Percentiles rank a stretch among this genome's conserved stretches.
Conservation (phyloP, 2,329 filamentous ascomycete genomes). For the Chaetomium olivaceum region DNA sequence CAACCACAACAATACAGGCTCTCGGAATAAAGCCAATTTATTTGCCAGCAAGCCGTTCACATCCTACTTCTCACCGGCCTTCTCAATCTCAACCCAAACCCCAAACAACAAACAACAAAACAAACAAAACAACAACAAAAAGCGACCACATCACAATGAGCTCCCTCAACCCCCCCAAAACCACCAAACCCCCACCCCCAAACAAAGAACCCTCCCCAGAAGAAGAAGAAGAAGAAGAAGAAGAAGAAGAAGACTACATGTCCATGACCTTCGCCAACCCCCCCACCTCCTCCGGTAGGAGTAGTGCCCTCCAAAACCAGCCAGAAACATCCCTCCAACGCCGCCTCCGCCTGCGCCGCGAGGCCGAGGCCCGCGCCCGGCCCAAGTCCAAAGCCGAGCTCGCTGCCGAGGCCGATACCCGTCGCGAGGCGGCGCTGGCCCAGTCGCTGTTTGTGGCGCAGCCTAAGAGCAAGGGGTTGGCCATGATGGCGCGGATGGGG, state of each 20-base stretch:
- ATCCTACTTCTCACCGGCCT: neutral
- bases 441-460: conserved; percentile 65
- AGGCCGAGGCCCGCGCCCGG: conserved; percentile 67
- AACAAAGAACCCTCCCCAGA: conserved; percentile 43
- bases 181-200: neutral
- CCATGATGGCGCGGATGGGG: conserved; percentile 97
- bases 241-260: conserved; percentile 92
- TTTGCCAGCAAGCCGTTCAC: neutral
- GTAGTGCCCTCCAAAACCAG: too few species aligned
- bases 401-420: conserved; percentile 69
- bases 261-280: conserved; percentile 76
- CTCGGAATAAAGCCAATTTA: too few species aligned
- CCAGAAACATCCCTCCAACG: conserved; percentile 60
- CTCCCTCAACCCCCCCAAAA: neutral
- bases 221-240: conserved; percentile 75
- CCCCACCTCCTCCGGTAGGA: too few species aligned
- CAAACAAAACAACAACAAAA: neutral
- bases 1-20: too few species aligned
- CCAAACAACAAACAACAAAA: neutral
- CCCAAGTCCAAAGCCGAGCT: conserved; percentile 81
- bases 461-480: conserved; percentile 75
- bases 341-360: conserved; percentile 54
- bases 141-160: neutral
- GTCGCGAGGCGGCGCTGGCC: conserved; percentile 73
- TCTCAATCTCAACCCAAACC: neutral